phyloP scores from a whole-genome alignment of 768 basidiomycete genomes.

The Lentinus tigrinus region DNA sequence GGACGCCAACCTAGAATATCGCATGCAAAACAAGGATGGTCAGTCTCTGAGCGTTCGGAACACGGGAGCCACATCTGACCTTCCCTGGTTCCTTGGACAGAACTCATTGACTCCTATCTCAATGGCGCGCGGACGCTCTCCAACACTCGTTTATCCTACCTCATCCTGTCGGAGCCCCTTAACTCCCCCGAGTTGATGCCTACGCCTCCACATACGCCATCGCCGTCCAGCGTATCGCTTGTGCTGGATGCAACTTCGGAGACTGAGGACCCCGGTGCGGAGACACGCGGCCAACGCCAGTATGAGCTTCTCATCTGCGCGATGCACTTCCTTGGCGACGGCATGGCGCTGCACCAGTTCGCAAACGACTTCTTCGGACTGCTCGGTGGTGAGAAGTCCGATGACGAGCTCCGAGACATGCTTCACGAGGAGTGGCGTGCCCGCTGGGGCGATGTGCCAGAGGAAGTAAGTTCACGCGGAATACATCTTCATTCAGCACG shows the following conservation, averaged over 20 bases:
- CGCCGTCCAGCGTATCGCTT: conserved; percentile 10
- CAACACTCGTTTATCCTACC: conserved; percentile 60
- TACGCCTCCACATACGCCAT: conserved; percentile 35
- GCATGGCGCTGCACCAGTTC: conserved; percentile 81
- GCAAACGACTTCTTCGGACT: conserved; percentile 79
- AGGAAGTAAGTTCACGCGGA: conserved; percentile 18
- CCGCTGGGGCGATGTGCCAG: conserved; percentile 25
- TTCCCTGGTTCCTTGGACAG: conserved; percentile 27
- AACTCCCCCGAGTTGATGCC: conserved; percentile 19
- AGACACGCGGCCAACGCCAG: conserved; percentile 25
- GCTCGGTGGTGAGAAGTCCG: conserved; percentile 39
- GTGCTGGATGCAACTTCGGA: neutral
- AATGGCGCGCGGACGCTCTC: conserved; percentile 79
- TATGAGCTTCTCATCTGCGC: conserved; percentile 73
- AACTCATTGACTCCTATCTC: conserved; percentile 66
- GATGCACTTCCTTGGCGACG: conserved; percentile 83
- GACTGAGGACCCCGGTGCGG: conserved; percentile 17
- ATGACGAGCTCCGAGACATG: conserved; percentile 29
- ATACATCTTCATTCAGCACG: neutral
- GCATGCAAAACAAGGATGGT: conserved; percentile 56
- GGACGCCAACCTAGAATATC: conserved; percentile 47
- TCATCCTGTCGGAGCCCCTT: conserved; percentile 48
- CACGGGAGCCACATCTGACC: neutral
- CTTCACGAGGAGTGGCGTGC: conserved; percentile 34
- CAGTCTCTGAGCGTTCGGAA: conserved; percentile 8